Evolutionary conservation across 140 eudicot species (phyloP), one percentile per base, ranked within the genome.

Genomic region (Flaveria floridana): DNA sequence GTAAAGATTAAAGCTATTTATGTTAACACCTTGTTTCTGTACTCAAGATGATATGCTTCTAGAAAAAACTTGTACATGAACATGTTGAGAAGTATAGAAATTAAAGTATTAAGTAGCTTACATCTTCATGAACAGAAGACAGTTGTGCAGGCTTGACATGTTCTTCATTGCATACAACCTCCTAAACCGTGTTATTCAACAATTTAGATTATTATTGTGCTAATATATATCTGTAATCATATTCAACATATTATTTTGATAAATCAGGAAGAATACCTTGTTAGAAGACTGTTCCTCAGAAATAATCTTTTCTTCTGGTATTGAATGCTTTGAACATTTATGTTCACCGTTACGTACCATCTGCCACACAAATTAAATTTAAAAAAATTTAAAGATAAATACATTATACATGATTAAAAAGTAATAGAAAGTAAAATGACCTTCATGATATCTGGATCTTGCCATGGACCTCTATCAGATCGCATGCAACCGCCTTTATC

Each of bases 401-500:
- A 21, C 57, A 58, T 20, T 0, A 34, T 5, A 6, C 8, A 34
- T 34, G 57, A 50, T 28, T 39, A 1, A 21, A 48, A 55, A 70
- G 66, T 4, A 68, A 55, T 1, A 19, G 18, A 19, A 44, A 37
- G 13, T 64, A 56, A 3, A 48, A 68, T 68, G 23, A 82, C 86
- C 97, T 88, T 88, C 89, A 90, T 90, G 26, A 90, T 94, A 11
- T 90, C 99, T 39, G 89, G 86, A 78, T 94, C 99, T 75, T 88
- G 88, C 99, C 99, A 94, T 65, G 99, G 99, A 65, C 99, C 99
- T 81, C 82, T 94, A 73, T 94, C 99, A 6, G 97, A 88, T 76
- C 77, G 83, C 89, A 90, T 86, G 71, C 99, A 94, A 16, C 99
- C 97, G 55, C 99, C 99, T 76, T 86, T 87, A 72, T 88, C 89